Base-by-base conservation (phyloP, 202 grass and related monocot species). In the Carex arenaria region DNA sequence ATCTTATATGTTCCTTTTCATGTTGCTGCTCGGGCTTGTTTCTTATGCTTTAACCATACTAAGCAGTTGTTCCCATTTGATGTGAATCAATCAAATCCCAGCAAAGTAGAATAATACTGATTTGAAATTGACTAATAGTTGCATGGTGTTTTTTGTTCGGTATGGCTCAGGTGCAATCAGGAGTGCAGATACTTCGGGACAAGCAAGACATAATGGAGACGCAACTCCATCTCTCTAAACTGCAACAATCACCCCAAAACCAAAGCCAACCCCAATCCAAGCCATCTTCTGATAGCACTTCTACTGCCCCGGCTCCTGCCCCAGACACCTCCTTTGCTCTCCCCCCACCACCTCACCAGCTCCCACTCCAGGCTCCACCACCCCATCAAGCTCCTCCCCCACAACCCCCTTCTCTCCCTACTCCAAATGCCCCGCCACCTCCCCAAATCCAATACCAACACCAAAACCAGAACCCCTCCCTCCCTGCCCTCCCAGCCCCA, bases 121-220 rank as follows among this genome's bases (percentile, higher is more conserved):
- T 76, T 56, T 76, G 3, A 76, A 18, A 17, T 0, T 31, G 11
- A 86, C 8, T 42, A 11, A 47, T 69, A 80, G 6, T 89, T 72
- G 61, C 13, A 3, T 78, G 73, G 8, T 57, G 18, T 49, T 22
- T 78, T 78, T 85, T 38, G 49, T 61, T 86, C 32, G 20, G 5
- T 52, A 67, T 54, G 12, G 20, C 69, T 72, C 84, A 98, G 96
- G 96, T 98, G 61, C 93, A 95, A 82, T 70, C 89, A 20, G 89
- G 87, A 28, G 91, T 95, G 47, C 96, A 95, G 52, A 86, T 95
- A 86, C 80, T 98, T 77, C 89, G 91, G 45, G 96, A 98, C 85
- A 98, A 95, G 42, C 96, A 98, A 82, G 89, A 93, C 76, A 93
- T 90, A 79, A 80, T 89, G 10, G 93, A 93, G 78, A 74, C 89